A percentile compares a stretch with the other conserved stretches of the same genome.
These are phyloP conservation scores for Pulveroboletus ravenelii DNA, from an alignment of 768 basidiomycete genomes.

Conservation along the genomic window DNA sequence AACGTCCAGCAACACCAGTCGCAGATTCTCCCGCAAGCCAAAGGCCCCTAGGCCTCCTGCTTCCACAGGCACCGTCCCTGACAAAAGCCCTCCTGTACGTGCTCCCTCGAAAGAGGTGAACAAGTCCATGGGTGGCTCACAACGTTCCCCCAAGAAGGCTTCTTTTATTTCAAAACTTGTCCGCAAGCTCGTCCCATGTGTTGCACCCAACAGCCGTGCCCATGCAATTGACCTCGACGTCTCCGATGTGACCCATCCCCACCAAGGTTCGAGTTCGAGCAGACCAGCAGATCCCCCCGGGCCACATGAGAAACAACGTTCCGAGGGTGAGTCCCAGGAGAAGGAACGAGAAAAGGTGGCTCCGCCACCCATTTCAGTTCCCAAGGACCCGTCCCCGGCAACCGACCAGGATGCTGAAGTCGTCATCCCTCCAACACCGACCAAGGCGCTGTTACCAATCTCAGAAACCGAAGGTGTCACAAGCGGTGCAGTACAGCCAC, in stretches of 20 bases:
- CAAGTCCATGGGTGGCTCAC: conserved; percentile 33
- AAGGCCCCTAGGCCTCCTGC: conserved; percentile 17
- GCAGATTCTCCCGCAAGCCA: conserved; percentile 30
- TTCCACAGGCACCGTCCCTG: conserved; percentile 16
- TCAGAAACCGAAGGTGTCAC: conserved; percentile 85
- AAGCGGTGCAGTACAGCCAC: conserved; percentile 88
- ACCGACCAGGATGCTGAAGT: conserved; percentile 33
- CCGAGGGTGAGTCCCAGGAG: conserved; percentile 24
- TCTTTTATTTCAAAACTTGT: conserved; percentile 59
- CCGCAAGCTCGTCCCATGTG: conserved; percentile 61
- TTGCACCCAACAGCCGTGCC: conserved; percentile 46
- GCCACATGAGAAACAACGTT: conserved; percentile 28
- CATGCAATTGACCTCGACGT: conserved; percentile 42
- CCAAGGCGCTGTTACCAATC: conserved; percentile 42
- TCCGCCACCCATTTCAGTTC: conserved; percentile 18
- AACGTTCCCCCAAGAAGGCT: conserved; percentile 36
- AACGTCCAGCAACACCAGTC: conserved; percentile 17
- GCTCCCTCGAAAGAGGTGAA: conserved; percentile 31
- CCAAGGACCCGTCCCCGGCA: conserved; percentile 18
- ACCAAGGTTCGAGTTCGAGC: conserved; percentile 17
- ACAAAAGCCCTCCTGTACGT: conserved; percentile 31
- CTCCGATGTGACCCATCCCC: conserved; percentile 17
- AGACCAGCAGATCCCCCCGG: conserved; percentile 19
- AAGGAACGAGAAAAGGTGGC: conserved; percentile 36
- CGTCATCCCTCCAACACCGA: conserved; percentile 47